phyloP scores from a whole-genome alignment of 805 yeast species.

The Zygosaccharomyces lentus region DNA sequence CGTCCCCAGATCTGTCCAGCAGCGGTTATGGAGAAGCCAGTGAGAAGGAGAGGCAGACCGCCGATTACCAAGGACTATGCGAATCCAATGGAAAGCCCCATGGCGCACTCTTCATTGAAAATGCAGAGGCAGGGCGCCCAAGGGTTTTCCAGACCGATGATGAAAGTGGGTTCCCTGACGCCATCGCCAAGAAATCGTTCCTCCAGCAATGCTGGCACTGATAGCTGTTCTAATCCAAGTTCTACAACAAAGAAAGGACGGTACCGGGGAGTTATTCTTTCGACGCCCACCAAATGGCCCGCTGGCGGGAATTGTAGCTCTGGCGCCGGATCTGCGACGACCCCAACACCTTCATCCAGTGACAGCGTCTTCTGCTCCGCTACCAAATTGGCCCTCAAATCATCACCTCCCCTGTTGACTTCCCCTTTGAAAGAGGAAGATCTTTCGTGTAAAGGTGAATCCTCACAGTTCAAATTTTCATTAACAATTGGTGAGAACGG shows the following conservation, averaged over 20 bases:
- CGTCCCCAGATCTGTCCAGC: background rate
- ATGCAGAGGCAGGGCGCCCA: constrained; percentile 30
- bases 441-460: background rate
- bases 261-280: constrained; percentile 28
- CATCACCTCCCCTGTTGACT: constrained; percentile 17
- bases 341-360: constrained; percentile 20
- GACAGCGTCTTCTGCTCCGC: constrained; percentile 23
- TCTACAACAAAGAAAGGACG: constrained; percentile 23
- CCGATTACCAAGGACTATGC: constrained; percentile 33
- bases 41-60: constrained; percentile 35
- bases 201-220: constrained; percentile 2
- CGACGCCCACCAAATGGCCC: constrained; percentile 23
- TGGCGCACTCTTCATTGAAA: constrained; percentile 35
- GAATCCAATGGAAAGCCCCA: constrained; percentile 35
- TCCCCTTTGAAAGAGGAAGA: constrained; percentile 11
- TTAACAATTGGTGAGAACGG: constrained; percentile 33
- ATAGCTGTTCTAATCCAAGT: constrained; percentile 7
- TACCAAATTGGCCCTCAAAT: constrained; percentile 16
- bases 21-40: constrained; percentile 13
- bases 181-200: constrained; percentile 26
- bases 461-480: constrained; percentile 23
- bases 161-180: constrained; percentile 33
- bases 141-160: constrained; percentile 31
- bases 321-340: constrained; percentile 13
- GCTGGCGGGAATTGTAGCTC: constrained; percentile 5